Evolutionary conservation across 495 filamentous ascomycete species (phyloP), one percentile per base, ranked within the genome.

Genomic region (Opeltia flavorubescens): DNA sequence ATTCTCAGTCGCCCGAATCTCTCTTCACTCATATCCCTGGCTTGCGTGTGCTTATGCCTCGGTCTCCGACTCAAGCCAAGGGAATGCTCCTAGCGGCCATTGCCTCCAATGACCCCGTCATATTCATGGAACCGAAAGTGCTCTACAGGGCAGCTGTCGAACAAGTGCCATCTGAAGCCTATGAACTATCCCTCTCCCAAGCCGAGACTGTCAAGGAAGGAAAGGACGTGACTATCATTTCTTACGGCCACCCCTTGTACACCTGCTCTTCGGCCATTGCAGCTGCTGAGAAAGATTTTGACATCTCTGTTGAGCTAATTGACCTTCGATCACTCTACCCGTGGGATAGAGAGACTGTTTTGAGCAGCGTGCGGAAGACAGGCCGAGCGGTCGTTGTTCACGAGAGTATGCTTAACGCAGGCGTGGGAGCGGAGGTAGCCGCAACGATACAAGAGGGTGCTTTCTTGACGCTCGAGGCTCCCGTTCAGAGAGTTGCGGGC

Each of bases 101-200:
- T 25, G 71, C 78, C 30, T 80, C 76, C 60, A 86, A 86, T 45
- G 89, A 98, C 59, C 91, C 91, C 0, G 85, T 89, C 45, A 67
- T 98, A 23, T 95, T 98, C 65, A 83, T 98, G 83, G 91, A 98
- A 62, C 93, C 91, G 0, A 98, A 98, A 67, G 80, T 89, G 7
- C 66, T 98, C 13, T 98, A 98, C 57, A 81, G 91, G 20, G 93
- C 93, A 0, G 88, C 91, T 0, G 86, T 94, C 24, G 91, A 98
- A 60, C 85, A 96, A 61, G 91, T 98, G 2, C 93, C 91, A 13
- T 78, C 77, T 5, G 80, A 72, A 30, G 69, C 81, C 15, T 98
- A 95, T 58, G 79, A 77, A 1, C 71, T 98, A 21, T 88, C 89
- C 1, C 71, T 98, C 3, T 86, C 80, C 40, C 88, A 86, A 59